phyloP scores from a whole-genome alignment of 352 stramenopile genomes.

The Globisporangium iwayamae region DNA sequence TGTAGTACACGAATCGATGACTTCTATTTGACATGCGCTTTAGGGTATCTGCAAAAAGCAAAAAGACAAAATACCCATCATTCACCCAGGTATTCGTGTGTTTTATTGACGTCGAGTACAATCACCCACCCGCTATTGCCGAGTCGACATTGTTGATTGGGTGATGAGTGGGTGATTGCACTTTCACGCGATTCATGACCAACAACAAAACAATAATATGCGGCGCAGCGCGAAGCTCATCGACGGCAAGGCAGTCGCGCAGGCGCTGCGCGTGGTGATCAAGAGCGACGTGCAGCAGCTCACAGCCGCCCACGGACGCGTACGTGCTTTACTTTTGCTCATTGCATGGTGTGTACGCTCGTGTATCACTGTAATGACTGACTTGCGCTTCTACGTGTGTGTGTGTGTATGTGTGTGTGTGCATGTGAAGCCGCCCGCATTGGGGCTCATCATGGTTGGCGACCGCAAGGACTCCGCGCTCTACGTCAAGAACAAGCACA shows the following conservation, averaged over 20 bases:
- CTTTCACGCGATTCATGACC: background rate
- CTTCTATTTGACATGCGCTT: too few species aligned
- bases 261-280: conserved; percentile 55
- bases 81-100: too few species aligned
- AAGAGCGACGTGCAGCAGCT: conserved; percentile 59
- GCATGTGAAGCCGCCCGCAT: conserved; percentile 59
- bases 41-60: too few species aligned
- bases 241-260: conserved; percentile 67
- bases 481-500: conserved; percentile 99
- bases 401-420: background rate
- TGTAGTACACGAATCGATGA: too few species aligned
- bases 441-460: conserved; percentile 98
- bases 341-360: background rate
- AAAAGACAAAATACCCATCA: too few species aligned
- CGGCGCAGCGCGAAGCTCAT: conserved; percentile 41
- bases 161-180: background rate
- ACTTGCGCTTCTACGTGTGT: background rate
- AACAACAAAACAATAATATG: conserved; percentile 1
- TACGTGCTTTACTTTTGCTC: conserved; percentile 12
- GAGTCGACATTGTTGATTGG: too few species aligned
- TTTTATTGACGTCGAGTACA: too few species aligned
- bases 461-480: conserved; percentile 94
- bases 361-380: background rate
- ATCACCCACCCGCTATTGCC: too few species aligned
- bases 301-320: conserved; percentile 42